A percentile compares a stretch with the other conserved stretches of the same genome.
These are phyloP conservation scores for Clavaria fumosa DNA, from an alignment of 768 basidiomycete genomes.

Conservation along the genomic window DNA sequence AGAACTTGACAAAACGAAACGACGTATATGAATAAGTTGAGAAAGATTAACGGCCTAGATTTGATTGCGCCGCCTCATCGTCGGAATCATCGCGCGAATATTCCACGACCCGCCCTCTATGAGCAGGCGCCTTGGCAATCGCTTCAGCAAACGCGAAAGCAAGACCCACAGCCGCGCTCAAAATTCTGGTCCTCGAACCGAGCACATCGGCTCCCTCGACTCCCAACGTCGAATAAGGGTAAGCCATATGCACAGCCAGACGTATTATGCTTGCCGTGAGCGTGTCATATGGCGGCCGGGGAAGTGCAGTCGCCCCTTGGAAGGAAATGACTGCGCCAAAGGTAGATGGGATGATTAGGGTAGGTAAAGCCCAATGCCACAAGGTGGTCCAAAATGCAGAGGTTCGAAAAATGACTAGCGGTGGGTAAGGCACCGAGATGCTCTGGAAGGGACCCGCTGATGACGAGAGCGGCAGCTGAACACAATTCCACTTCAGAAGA, in stretches of 20 bases:
- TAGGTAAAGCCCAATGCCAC: slow-evolving; percentile 47
- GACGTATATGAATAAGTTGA: too few species aligned
- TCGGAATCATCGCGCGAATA: too few species aligned
- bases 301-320: slow-evolving; percentile 15
- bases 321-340: slow-evolving; percentile 50
- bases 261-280: slow-evolving; percentile 51
- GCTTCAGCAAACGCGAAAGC: slow-evolving; percentile 60
- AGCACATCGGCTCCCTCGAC: slow-evolving; percentile 33
- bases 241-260: slow-evolving; percentile 43
- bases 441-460: too few species aligned
- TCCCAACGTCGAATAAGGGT: slow-evolving; percentile 28
- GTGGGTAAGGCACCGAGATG: too few species aligned
- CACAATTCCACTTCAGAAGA: not conserved
- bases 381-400: slow-evolving; percentile 37
- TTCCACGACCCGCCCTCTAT: too few species aligned
- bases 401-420: slow-evolving; percentile 28
- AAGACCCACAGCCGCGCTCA: slow-evolving; percentile 37
- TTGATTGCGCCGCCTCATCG: too few species aligned
- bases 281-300: slow-evolving; percentile 30
- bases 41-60: too few species aligned
- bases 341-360: slow-evolving; percentile 40
- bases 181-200: slow-evolving; percentile 38
- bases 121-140: slow-evolving; percentile 33
- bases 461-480: too few species aligned
- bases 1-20: too few species aligned